These are phyloP conservation scores for Pulveroboletus sp. DNA, from an alignment of 768 basidiomycete genomes.

Conservation along the genomic window DNA sequence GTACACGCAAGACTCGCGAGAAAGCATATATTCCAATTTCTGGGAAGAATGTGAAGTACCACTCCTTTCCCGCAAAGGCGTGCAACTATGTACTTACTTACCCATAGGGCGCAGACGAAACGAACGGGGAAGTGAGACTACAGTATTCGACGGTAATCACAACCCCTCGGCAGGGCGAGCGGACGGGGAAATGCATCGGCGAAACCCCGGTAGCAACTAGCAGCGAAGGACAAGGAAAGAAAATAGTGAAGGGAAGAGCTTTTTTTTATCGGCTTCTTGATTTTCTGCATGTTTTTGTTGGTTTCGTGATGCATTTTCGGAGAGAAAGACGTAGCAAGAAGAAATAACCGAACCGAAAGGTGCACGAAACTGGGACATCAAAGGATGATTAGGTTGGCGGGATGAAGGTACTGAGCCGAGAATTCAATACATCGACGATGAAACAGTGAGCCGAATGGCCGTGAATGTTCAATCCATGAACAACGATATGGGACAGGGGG, in stretches of 20 bases:
- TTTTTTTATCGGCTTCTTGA: conserved; percentile 47
- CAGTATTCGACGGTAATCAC: conserved; percentile 25
- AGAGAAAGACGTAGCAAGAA: conserved; percentile 37
- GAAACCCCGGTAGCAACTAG: conserved; percentile 17
- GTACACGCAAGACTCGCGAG: neutral
- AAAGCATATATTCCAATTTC: conserved; percentile 4
- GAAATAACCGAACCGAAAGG: conserved; percentile 34
- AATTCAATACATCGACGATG: conserved; percentile 32
- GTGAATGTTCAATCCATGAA: conserved; percentile 38
- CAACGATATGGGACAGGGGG: conserved; percentile 26
- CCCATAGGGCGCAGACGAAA: conserved; percentile 31
- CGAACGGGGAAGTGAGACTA: conserved; percentile 22
- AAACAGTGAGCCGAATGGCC: conserved; percentile 24
- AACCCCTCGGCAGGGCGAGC: conserved; percentile 2
- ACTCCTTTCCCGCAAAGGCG: conserved; percentile 8
- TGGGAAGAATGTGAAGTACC: conserved; percentile 6
- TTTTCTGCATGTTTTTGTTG: conserved; percentile 38
- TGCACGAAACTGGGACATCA: conserved; percentile 35
- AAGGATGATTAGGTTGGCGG: conserved; percentile 33
- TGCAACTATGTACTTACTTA: conserved; percentile 48
- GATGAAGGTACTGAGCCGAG: conserved; percentile 29
- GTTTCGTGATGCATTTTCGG: conserved; percentile 30
- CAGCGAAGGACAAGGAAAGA: conserved; percentile 20
- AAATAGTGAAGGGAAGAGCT: conserved; percentile 34
- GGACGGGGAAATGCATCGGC: conserved; percentile 5